Base-by-base conservation (phyloP, 179 eudicot species). In the Beta corolliflora region DNA sequence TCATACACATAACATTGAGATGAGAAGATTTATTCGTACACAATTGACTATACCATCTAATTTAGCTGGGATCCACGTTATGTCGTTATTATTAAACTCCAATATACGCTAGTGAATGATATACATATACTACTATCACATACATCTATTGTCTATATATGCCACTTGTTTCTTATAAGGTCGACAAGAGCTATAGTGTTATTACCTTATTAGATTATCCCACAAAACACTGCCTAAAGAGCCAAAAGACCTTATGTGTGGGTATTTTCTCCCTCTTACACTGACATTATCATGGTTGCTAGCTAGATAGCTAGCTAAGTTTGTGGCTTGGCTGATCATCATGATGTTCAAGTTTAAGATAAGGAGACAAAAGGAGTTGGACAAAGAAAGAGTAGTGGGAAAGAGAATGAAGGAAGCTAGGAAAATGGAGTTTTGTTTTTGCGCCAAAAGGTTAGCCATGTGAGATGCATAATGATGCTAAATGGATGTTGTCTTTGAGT, bases 401-500 rank as follows among this genome's bases (percentile, higher is more conserved):
- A 29, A 13, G 41, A 64, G 29, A 25, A 25, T 25, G 29, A 25
- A 25, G 23, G 7, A 19, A 73, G 10, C n/a, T n/a, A n/a, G n/a
- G 41, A 58, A 31, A 65, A 65, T 65, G 41, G 69, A 41, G 76
- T 75, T 52, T 59, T 29, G 18, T 74, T 75, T 81, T 50, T 73
- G 64, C 36, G 25, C 53, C 52, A 53, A 68, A 81, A 68, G 80
- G 71, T 71, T 77, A 70, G 77, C 84, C 84, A 82, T 82, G 84
- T 82, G 84, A 71, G 81, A 77, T 31, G 75, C 58, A 81, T 81
- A 76, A 81, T 81, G 83, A 77, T 81, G 84, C 84, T 76, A 81
- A 70, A 68, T 81, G 83, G 50, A 68, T 76, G 12, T 75, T 76
- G 76, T 77, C 80, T 45, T 66, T 55, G 55, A 65, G 70, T 76